These are phyloP conservation scores for Tricladium varicosporioides DNA, from an alignment of 2,329 filamentous ascomycete species.

Conservation along the genomic window DNA sequence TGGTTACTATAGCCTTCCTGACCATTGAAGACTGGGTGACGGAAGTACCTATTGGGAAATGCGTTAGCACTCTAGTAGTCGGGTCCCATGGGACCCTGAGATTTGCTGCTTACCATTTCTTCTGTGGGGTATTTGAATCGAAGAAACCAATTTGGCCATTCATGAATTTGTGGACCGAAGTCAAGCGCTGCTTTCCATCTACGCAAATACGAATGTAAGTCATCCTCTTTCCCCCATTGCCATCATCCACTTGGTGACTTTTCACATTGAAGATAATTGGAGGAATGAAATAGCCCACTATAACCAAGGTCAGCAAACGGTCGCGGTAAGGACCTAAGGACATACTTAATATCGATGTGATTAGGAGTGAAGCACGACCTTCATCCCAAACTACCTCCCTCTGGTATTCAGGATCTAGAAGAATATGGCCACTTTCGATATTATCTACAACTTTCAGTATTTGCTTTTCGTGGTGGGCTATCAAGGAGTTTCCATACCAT, in stretches of 20 bases:
- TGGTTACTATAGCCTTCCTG: conserved; percentile 24
- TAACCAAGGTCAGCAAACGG: conserved; percentile 7
- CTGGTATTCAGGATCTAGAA: conserved; percentile 46
- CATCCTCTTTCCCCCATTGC: conserved; percentile 14
- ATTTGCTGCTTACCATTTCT: conserved; percentile 39
- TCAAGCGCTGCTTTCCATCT: conserved; percentile 48
- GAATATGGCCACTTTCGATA: conserved; percentile 35
- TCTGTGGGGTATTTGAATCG: conserved; percentile 37
- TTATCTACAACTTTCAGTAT: conserved; percentile 16
- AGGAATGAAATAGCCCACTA: conserved; percentile 40
- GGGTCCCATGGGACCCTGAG: neutral
- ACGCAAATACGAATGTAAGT: conserved; percentile 39
- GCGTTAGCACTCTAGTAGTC: neutral
- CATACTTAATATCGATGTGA: conserved; percentile 33
- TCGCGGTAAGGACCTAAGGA: neutral
- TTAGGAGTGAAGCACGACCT: conserved; percentile 29
- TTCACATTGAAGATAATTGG: conserved; percentile 46
- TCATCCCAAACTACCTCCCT: conserved; percentile 46
- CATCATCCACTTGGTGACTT: conserved; percentile 12
- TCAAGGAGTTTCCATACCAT: conserved; percentile 14
- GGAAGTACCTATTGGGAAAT: conserved; percentile 27
- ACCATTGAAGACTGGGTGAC: conserved; percentile 28
- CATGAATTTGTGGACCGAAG: conserved; percentile 44
- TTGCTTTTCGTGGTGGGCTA: no score
- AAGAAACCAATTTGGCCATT: conserved; percentile 43